Evolutionary conservation across 169 alveolate species (phyloP), one percentile per base, ranked within the genome.

Genomic region (Eimeria brunetti): DNA sequence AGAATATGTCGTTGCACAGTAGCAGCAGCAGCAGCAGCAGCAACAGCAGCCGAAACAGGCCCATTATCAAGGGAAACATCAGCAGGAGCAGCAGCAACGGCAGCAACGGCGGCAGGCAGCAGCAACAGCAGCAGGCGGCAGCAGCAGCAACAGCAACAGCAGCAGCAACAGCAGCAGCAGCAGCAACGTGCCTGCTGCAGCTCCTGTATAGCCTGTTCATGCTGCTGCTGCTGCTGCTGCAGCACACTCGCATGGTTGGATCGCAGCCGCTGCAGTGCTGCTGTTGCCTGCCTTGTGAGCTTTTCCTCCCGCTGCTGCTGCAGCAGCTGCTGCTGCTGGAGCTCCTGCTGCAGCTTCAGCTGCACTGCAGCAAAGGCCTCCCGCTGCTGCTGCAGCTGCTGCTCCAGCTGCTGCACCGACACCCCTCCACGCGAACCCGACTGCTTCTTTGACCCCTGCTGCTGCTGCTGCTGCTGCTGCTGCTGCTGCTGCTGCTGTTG

Each of bases 181-280:
- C 69, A 53, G 49, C 90, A 22, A 30, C 73, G 46, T 56, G 41
- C 90, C 90, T 83, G 90, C 67, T 83, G 73, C 44, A 78, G 64
- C 67, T n/a, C 41, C 67, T 11, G 46, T 8, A 78, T 51, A 5
- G 33, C 67, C 41, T 46, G 64, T 27, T 44, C 58, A 41, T 78
- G 88, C 88, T 78, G 88, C 88, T 78, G 88, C 88, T 78, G 88
- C 88, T 78, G 88, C 88, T 78, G 18, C 88, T 78, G 64, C 88
- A 41, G 58, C 30, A 1, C 84, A 14, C 33, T 8, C 24, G 53
- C 27, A 44, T 73, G 84, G 20, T n/a, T 4, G 8, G 49, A 9
- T 5, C 27, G 18, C 38, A 38, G 12, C 11, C 53, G 84, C 84
- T 73, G 84, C 84, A 73, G 53, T 7, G 84, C 84, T 22, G n/a